Conservation (phyloP, 768 basidiomycete genomes). For the Boletus eberwhitei region DNA sequence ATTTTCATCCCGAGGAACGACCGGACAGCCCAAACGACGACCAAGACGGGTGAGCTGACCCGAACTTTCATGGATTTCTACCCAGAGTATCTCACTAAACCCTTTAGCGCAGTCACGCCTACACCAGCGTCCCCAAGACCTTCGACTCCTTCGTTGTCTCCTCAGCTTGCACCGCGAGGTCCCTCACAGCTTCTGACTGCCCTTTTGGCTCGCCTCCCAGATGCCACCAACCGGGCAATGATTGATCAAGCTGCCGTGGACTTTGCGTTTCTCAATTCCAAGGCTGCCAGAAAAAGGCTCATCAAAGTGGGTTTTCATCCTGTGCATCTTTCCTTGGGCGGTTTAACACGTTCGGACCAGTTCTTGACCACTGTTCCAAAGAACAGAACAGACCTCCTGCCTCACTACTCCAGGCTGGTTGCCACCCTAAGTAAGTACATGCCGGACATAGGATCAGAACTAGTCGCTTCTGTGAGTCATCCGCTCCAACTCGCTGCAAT, state of each 20-base stretch:
- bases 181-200: slow-evolving; percentile 92
- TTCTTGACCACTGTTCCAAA: slow-evolving; percentile 82
- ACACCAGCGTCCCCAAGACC: slow-evolving; percentile 67
- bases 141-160: slow-evolving; percentile 56
- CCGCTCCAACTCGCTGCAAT: not conserved
- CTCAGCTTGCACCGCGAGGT: slow-evolving; percentile 78
- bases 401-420: slow-evolving; percentile 88
- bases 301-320: slow-evolving; percentile 56
- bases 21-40: slow-evolving; percentile 25
- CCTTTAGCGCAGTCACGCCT: slow-evolving; percentile 49
- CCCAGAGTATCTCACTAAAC: slow-evolving; percentile 35
- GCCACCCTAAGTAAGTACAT: slow-evolving; percentile 89
- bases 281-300: slow-evolving; percentile 89
- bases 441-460: slow-evolving; percentile 86
- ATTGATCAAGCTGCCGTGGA: slow-evolving; percentile 95
- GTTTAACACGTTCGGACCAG: slow-evolving; percentile 36
- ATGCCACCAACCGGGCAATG: slow-evolving; percentile 85
- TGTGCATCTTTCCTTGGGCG: not conserved
- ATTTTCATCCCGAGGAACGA: slow-evolving; percentile 1
- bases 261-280: slow-evolving; percentile 95
- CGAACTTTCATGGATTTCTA: not conserved
- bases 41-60: slow-evolving; percentile 26
- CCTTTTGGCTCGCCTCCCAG: slow-evolving; percentile 85
- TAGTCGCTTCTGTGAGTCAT: slow-evolving; percentile 70
- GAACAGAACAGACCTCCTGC: slow-evolving; percentile 84